These are phyloP conservation scores for Tetracladium setigerum DNA, from an alignment of 495 filamentous ascomycete species.

Conservation along the genomic window DNA sequence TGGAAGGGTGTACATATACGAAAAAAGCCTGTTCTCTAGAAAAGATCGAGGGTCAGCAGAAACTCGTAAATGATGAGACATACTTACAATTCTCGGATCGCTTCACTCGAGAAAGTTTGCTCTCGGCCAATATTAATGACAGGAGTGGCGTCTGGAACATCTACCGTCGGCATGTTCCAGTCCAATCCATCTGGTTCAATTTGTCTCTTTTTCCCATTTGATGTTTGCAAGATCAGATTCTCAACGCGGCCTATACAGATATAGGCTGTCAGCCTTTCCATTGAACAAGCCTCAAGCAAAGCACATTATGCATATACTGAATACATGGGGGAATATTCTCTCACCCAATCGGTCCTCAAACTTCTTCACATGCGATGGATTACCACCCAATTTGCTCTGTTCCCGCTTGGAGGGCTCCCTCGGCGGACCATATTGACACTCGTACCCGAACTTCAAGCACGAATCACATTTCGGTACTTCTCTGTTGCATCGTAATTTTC, in stretches of 20 bases:
- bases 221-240: neutral
- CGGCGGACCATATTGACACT: constrained; percentile 1
- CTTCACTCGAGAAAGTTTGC: neutral
- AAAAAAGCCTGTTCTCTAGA: constrained; percentile 38
- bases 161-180: neutral
- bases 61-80: constrained; percentile 34
- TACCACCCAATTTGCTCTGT: neutral
- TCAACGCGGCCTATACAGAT: neutral
- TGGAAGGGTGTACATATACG: constrained; percentile 23
- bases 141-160: neutral
- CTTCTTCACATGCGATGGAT: neutral
- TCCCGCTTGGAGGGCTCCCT: neutral
- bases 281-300: neutral
- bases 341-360: constrained; percentile 2
- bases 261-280: neutral
- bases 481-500: constrained; percentile 4
- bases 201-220: too few species aligned
- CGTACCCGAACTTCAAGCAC: constrained; percentile 5
- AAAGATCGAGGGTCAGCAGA: constrained; percentile 35
- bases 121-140: neutral
- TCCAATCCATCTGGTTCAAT: neutral
- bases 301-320: neutral
- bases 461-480: constrained; percentile 4
- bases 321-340: neutral
- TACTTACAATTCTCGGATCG: constrained; percentile 11